Evolutionary conservation across 208 protist species (phyloP).

Genomic region (Trypanosoma lewisi): DNA sequence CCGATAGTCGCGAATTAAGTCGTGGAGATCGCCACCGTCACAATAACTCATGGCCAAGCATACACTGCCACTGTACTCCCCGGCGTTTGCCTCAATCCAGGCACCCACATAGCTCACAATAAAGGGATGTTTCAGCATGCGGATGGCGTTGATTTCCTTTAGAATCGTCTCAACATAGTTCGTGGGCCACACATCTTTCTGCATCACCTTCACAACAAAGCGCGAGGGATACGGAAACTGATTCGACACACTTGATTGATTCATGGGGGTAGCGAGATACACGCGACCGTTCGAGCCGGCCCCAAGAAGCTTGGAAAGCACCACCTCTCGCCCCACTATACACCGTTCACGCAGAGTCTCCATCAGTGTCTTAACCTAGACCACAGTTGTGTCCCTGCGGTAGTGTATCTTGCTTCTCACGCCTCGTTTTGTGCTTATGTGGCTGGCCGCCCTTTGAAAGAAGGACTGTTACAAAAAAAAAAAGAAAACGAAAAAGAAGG

Average conservation of each 20-base stretch:
- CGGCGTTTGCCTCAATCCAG: conserved; percentile 56
- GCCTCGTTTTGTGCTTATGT: no score
- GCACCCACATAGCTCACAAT: conserved; percentile 78
- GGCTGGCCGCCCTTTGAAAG: no score
- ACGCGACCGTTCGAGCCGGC: conserved; percentile 60
- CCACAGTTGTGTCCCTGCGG: no score
- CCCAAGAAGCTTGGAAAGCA: conserved; percentile 48
- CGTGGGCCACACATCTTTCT: conserved; percentile 34
- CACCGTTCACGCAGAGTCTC: neutral
- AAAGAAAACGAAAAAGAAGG: neutral
- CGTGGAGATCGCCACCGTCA: conserved; percentile 80
- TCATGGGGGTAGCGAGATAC: conserved; percentile 33
- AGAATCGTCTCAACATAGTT: conserved; percentile 34
- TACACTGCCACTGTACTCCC: conserved; percentile 47
- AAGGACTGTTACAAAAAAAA: no score
- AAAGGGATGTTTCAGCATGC: conserved; percentile 58
- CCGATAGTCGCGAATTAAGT: conserved; percentile 42
- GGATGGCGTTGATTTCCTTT: conserved; percentile 55
- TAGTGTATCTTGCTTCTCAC: no score
- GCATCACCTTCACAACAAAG: conserved; percentile 82
- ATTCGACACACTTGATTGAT: conserved; percentile 15
- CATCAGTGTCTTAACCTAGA: neutral
- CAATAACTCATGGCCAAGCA: conserved; percentile 86
- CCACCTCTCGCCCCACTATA: conserved; percentile 52
- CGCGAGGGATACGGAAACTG: conserved; percentile 34